Evolutionary conservation across 2,329 filamentous ascomycete genomes (phyloP).

Genomic region (Cytospora piceae): DNA sequence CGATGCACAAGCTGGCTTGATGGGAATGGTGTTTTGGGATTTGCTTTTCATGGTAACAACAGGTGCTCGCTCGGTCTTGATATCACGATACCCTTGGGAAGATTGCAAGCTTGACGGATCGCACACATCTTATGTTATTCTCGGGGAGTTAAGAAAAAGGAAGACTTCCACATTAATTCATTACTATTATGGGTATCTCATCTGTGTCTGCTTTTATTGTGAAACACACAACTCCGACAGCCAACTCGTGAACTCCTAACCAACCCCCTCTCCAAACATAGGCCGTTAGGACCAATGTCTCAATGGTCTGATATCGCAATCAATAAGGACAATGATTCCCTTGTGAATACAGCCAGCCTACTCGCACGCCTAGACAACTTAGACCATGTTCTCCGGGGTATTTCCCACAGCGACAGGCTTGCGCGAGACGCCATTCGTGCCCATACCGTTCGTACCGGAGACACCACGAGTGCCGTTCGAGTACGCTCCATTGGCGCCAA

Average conservation of each 20-base stretch:
- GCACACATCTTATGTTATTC: not conserved
- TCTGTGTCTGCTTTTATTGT: not conserved
- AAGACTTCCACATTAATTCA: not conserved
- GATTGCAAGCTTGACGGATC: slow-evolving; percentile 8
- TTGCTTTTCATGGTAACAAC: not conserved
- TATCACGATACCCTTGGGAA: slow-evolving; percentile 14
- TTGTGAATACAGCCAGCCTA: too few relatives aligned
- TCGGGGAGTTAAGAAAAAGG: not conserved
- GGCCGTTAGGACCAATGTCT: too few relatives aligned
- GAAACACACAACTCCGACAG: not conserved
- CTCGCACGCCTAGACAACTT: not conserved
- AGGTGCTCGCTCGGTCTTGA: not conserved
- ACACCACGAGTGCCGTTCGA: slow-evolving; percentile 11
- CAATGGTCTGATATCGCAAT: not conserved
- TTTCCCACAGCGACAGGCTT: slow-evolving; percentile 22
- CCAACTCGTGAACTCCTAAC: not conserved
- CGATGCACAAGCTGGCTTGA: not conserved
- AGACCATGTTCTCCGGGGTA: slow-evolving; percentile 24
- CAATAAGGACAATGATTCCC: not conserved
- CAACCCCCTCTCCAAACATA: not conserved
- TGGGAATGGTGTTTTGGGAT: not conserved
- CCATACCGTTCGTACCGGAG: not conserved
- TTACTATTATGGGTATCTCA: slow-evolving; percentile 22
- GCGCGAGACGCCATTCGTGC: slow-evolving; percentile 15
- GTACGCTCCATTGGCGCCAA: not conserved